Evolutionary conservation across 2,329 filamentous ascomycete genomes (phyloP).

Genomic region (Elsinoe perseae): DNA sequence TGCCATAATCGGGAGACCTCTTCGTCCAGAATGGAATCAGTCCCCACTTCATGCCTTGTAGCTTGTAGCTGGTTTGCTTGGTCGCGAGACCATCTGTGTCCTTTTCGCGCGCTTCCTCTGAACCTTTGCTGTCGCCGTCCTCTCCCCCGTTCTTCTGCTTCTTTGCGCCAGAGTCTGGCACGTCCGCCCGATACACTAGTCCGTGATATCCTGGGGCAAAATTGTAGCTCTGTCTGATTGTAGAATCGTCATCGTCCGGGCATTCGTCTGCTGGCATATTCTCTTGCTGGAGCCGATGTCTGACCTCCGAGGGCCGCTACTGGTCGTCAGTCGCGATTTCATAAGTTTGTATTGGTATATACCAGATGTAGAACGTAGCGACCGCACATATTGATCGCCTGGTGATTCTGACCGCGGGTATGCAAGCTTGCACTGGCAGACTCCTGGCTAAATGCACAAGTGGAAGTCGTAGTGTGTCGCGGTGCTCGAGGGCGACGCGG

Average conservation of each 20-base stretch:
- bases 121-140: constrained; percentile 23
- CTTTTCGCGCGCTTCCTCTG: constrained; percentile 15
- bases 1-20: constrained; percentile 66
- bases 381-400: constrained; percentile 51
- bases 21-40: constrained; percentile 92
- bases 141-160: constrained; percentile 18
- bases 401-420: background rate
- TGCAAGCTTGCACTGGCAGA: too few species aligned
- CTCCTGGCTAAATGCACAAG: background rate
- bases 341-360: constrained; percentile 6
- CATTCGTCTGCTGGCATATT: constrained; percentile 60
- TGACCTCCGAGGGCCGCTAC: constrained; percentile 69
- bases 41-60: constrained; percentile 95
- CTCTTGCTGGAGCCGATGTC: constrained; percentile 63
- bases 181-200: constrained; percentile 74
- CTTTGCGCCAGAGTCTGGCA: constrained; percentile 50
- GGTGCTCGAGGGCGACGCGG: background rate
- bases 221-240: constrained; percentile 72
- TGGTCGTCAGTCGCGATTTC: constrained; percentile 13
- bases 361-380: constrained; percentile 50
- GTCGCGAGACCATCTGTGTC: constrained; percentile 22
- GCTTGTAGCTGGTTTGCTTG: constrained; percentile 57
- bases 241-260: constrained; percentile 68
- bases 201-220: constrained; percentile 85
- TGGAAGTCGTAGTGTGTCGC: background rate